A percentile compares a stretch with the other conserved stretches of the same genome.
Evolutionary conservation across 768 basidiomycete species (phyloP).

Genomic region (Trametes coccinea): DNA sequence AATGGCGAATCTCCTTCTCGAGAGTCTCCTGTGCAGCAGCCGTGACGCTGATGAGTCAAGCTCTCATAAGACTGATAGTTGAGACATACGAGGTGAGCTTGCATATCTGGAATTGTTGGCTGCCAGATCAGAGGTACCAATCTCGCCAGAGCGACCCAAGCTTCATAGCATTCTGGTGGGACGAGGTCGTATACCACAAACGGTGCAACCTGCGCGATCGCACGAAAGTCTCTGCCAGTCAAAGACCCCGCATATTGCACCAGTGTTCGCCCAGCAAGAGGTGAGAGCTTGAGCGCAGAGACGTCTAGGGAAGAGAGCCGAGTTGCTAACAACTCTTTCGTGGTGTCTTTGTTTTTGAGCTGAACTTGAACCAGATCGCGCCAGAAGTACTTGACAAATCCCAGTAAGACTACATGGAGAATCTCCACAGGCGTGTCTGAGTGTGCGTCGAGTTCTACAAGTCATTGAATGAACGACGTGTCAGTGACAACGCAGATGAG

Average conservation of each 20-base stretch:
- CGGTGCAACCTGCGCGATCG: conserved; percentile 36
- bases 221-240: conserved; percentile 36
- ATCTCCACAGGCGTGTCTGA: conserved; percentile 47
- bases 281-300: conserved; percentile 35
- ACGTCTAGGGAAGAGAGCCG: conserved; percentile 36
- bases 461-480: too few relatives aligned
- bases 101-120: conserved; percentile 33
- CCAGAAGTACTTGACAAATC: conserved; percentile 52
- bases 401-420: conserved; percentile 44
- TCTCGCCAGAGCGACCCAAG: conserved; percentile 37
- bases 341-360: conserved; percentile 25
- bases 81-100: conserved; percentile 34
- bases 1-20: conserved; percentile 20
- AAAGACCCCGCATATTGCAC: conserved; percentile 42
- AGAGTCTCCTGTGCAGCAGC: conserved; percentile 12
- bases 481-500: neutral
- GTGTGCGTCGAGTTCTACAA: conserved; percentile 42
- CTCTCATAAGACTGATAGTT: too few relatives aligned
- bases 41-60: neutral
- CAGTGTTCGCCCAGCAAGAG: conserved; percentile 33
- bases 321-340: conserved; percentile 31
- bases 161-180: conserved; percentile 25
- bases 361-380: conserved; percentile 32
- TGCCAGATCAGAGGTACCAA: conserved; percentile 43
- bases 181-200: conserved; percentile 42